Percentiles rank a stretch among this genome's conserved stretches.
phyloP scores from a whole-genome alignment of 1,139 yeast species.

The Diutina neorugosa region DNA sequence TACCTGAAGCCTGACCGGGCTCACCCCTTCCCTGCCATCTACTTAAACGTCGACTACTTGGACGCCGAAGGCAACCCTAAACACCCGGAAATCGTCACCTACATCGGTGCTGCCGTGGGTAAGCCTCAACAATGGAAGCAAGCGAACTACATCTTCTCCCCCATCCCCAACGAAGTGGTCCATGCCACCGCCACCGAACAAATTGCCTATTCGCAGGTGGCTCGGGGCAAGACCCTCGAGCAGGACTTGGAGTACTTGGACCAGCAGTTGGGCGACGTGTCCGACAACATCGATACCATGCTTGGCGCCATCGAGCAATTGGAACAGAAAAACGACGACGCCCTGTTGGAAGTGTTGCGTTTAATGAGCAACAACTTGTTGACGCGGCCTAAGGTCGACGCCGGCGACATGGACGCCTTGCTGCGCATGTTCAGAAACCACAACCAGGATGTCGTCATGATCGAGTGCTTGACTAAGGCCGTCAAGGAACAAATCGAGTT shows the following conservation, averaged over 20 bases:
- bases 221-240: background rate
- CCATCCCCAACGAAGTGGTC: constrained; percentile 57
- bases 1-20: constrained; percentile 62
- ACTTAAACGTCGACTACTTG: constrained; percentile 45
- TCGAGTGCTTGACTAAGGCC: constrained; percentile 75
- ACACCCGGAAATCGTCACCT: constrained; percentile 44
- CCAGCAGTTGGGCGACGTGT: constrained; percentile 31
- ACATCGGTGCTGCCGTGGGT: constrained; percentile 71
- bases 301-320: constrained; percentile 40
- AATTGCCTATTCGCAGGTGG: constrained; percentile 20
- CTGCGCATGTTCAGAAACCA: constrained; percentile 58
- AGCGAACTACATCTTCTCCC: constrained; percentile 51
- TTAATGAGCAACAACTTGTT: constrained; percentile 52
- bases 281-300: constrained; percentile 38
- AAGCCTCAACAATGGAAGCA: constrained; percentile 24
- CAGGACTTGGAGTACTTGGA: constrained; percentile 2
- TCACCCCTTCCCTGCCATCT: constrained; percentile 68
- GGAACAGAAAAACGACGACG: constrained; percentile 26
- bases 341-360: constrained; percentile 47
- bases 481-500: constrained; percentile 78
- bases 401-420: constrained; percentile 45
- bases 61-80: constrained; percentile 17
- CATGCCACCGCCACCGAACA: constrained; percentile 50
- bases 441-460: constrained; percentile 72
- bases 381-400: constrained; percentile 39